phyloP scores from a whole-genome alignment of 129 eudicot species.

The Flaveria ramosissima region DNA sequence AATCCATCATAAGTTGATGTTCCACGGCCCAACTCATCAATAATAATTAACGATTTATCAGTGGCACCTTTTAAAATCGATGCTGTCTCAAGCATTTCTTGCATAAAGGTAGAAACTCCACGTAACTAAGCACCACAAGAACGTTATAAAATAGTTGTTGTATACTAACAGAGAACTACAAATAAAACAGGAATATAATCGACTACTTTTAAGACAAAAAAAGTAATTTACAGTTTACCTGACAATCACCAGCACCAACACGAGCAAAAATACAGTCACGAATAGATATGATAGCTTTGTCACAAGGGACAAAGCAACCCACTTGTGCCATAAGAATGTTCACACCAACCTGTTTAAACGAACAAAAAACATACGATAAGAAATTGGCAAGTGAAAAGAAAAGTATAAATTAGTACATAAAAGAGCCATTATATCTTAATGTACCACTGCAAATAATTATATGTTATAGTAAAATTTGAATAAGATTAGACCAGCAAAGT shows the following conservation, averaged over 20 bases:
- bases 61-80: conserved; percentile 98
- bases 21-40: conserved; percentile 98
- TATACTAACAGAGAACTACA: neutral
- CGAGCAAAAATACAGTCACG: conserved; percentile 99
- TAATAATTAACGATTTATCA: conserved; percentile 77
- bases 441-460: neutral
- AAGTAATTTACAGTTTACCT: conserved; percentile 44
- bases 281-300: conserved; percentile 79
- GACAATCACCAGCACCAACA: conserved; percentile 99
- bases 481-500: neutral
- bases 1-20: conserved; percentile 99
- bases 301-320: conserved; percentile 95
- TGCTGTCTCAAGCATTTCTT: conserved; percentile 99
- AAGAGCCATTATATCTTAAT: neutral
- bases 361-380: neutral
- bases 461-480: neutral
- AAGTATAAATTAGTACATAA: neutral
- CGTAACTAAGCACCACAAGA: conserved; percentile 56
- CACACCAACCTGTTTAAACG: conserved; percentile 76
- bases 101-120: conserved; percentile 99
- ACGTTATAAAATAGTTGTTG: neutral
- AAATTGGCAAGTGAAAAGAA: neutral
- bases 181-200: neutral
- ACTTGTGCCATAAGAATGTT: conserved; percentile 97
- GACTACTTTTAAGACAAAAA: neutral